Percentiles rank a stretch among this genome's conserved stretches.
These are phyloP conservation scores for Termitomyces sp. DNA, from an alignment of 768 basidiomycete genomes.

Conservation along the genomic window DNA sequence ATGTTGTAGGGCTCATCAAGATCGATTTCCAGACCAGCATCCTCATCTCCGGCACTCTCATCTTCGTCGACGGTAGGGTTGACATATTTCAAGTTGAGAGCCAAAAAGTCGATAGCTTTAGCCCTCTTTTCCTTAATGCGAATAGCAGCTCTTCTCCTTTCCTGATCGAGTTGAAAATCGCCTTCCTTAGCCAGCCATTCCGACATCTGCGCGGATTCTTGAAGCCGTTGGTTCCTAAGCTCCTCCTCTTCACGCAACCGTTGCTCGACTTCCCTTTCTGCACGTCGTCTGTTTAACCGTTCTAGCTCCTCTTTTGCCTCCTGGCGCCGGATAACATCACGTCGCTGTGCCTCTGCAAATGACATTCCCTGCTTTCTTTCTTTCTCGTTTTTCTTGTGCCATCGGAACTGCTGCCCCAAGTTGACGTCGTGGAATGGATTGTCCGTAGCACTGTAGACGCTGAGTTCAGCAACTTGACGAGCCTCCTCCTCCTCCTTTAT, in stretches of 20 bases:
- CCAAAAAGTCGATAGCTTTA: constrained; percentile 97
- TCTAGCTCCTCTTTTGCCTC: constrained; percentile 97
- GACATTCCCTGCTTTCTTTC: constrained; percentile 87
- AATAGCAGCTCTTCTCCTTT: constrained; percentile 85
- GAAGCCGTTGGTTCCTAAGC: constrained; percentile 78
- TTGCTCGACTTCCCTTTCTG: constrained; percentile 90
- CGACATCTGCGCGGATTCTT: constrained; percentile 96
- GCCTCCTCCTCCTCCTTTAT: constrained; percentile 86
- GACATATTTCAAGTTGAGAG: constrained; percentile 93
- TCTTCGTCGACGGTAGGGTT: constrained; percentile 68
- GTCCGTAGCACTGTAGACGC: constrained; percentile 93
- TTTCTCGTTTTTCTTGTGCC: constrained; percentile 99
- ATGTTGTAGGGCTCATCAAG: constrained; percentile 98
- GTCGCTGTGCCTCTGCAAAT: constrained; percentile 70
- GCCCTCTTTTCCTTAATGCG: constrained; percentile 94
- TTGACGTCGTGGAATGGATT: constrained; percentile 99
- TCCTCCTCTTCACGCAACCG: constrained; percentile 91
- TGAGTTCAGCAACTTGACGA: constrained; percentile 89
- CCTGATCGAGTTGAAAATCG: constrained; percentile 95
- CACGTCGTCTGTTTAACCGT: constrained; percentile 82
- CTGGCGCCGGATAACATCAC: constrained; percentile 75
- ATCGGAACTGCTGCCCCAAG: constrained; percentile 93
- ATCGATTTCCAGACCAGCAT: constrained; percentile 93
- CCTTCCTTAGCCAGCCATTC: constrained; percentile 98
- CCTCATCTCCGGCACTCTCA: constrained; percentile 54